Evolutionary conservation across 345 rosid species (phyloP).

Genomic region (Eucalyptus melliodora): DNA sequence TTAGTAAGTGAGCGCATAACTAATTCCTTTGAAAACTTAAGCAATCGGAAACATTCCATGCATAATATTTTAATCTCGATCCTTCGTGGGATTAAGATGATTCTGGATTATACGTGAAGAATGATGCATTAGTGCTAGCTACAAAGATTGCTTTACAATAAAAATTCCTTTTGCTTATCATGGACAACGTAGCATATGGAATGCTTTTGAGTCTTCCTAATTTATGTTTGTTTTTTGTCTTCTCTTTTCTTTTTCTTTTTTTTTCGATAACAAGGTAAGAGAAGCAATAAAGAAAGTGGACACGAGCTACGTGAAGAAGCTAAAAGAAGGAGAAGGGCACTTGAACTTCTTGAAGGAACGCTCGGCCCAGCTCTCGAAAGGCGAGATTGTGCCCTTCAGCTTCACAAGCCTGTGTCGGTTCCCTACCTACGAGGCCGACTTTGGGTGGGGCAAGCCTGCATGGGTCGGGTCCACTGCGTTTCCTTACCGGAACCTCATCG

Average conservation of each 20-base stretch:
- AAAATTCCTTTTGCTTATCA: too few relatives aligned
- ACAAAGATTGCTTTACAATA: neutral
- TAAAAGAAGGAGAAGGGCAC: neutral
- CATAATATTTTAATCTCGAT: neutral
- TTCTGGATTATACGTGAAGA: neutral
- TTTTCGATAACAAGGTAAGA: neutral
- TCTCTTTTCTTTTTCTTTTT: neutral
- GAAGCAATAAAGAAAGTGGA: neutral
- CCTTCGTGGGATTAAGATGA: neutral
- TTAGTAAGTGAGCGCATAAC: neutral
- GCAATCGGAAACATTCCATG: neutral
- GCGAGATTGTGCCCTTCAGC: neutral
- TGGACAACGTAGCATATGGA: neutral
- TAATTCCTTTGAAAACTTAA: neutral
- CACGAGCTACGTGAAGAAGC: neutral
- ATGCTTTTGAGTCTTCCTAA: neutral
- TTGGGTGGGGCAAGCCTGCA: constrained; percentile 28
- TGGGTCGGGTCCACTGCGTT: constrained; percentile 7
- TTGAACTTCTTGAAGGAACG: neutral
- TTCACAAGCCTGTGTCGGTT: constrained; percentile 24
- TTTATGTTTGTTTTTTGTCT: neutral
- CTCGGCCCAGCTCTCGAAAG: neutral
- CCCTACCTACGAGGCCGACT: constrained; percentile 11
- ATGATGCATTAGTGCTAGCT: neutral
- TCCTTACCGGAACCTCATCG: neutral